Conservation (phyloP, 257 asterid genomes). For the Avicennia marina region DNA sequence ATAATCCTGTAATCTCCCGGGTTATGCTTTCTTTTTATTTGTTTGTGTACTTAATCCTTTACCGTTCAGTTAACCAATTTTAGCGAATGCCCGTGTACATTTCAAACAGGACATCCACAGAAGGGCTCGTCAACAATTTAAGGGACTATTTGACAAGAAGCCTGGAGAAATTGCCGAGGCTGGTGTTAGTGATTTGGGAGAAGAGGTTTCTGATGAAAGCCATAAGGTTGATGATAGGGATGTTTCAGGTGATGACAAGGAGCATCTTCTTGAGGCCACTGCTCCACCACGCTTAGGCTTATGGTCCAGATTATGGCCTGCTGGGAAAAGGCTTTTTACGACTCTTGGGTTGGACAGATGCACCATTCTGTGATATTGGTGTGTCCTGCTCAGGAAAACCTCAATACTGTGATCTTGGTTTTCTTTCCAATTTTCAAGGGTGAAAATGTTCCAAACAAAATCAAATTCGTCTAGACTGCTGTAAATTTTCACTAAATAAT, state of each 20-base stretch:
- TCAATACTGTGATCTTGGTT: no score
- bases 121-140: constrained; percentile 69
- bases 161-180: constrained; percentile 91
- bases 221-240: constrained; percentile 29
- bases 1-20: no score
- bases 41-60: no score
- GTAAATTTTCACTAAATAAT: no score
- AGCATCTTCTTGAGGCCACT: constrained; percentile 48
- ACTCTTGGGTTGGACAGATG: constrained; percentile 71
- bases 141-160: constrained; percentile 93
- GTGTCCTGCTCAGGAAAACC: no score
- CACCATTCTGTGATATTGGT: constrained; percentile 55
- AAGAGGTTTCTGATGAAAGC: constrained; percentile 30
- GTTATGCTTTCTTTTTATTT: no score
- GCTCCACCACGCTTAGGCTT: constrained; percentile 42
- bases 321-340: constrained; percentile 42
- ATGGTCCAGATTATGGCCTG: constrained; percentile 57
- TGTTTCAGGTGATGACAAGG: constrained; percentile 33
- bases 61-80: not conserved
- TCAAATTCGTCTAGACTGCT: no score
- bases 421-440: no score
- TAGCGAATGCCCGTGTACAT: not conserved
- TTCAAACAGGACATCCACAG: constrained; percentile 58
- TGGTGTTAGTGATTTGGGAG: constrained; percentile 29
- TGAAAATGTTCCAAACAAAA: no score